Conservation (phyloP, 73 alveolate genomes). For the Blepharisma stoltei region DNA sequence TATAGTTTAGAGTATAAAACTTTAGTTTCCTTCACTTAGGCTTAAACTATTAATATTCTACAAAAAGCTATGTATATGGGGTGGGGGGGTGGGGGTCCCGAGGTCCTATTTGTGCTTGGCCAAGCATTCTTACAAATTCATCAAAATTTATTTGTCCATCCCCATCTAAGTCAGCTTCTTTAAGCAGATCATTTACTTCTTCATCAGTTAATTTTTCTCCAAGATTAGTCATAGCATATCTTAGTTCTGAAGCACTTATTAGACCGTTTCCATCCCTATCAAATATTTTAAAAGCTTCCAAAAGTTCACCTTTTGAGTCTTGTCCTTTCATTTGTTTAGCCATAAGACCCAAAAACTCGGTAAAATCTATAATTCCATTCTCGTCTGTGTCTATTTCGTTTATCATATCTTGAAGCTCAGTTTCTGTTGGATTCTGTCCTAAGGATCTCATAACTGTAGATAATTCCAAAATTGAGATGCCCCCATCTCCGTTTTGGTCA, state of each 20-base stretch:
- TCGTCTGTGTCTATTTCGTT: constrained; percentile 84
- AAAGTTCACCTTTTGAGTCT: neutral
- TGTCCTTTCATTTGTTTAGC: too few species aligned
- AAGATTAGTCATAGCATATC: constrained; percentile 58
- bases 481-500: constrained; percentile 94
- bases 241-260: constrained; percentile 48
- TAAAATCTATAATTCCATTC: constrained; percentile 76
- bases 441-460: constrained; percentile 75
- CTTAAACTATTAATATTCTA: too few species aligned
- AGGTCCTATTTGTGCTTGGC: too few species aligned
- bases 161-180: constrained; percentile 44
- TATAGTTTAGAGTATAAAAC: too few species aligned
- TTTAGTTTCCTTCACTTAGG: too few species aligned
- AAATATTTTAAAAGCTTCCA: constrained; percentile 41
- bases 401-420: constrained; percentile 85
- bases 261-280: constrained; percentile 51
- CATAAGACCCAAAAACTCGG: constrained; percentile 46
- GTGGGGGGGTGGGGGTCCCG: too few species aligned
- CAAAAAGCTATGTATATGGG: too few species aligned
- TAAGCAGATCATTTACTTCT: constrained; percentile 61
- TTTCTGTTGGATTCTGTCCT: constrained; percentile 89
- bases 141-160: constrained; percentile 62
- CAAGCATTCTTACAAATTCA: constrained; percentile 63
- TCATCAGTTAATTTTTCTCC: constrained; percentile 55
- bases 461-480: constrained; percentile 79